Evolutionary conservation across 2,329 filamentous ascomycete genomes (phyloP), one percentile per base, ranked within the genome.

Genomic region (Arachnopeziza araneosa): DNA sequence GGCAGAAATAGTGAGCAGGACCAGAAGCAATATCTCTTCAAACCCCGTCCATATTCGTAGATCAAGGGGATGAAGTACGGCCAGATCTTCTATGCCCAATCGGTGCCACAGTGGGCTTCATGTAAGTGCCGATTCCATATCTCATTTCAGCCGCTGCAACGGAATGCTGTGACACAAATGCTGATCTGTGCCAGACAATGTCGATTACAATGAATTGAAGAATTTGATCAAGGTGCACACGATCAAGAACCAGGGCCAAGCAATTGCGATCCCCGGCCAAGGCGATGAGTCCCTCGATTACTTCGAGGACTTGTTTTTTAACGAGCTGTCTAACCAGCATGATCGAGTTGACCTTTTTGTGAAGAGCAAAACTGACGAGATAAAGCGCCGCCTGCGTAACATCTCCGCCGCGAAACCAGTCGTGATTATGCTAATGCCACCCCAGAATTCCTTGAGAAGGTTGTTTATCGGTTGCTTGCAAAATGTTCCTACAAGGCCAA

Each of bases 201-300:
- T 96, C 75, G 91, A 95, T 74, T 96, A 96, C 79, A 91, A 93
- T 73, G 89, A 89, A 54, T 82, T 96, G 64, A 96, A 96, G 75
- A 83, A 90, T 73, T 81, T 90, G 69, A 93, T 96, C 78, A 95
- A 93, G 74, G 83, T 83, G 62, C 84, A 91, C 71, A 96, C 91
- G 1, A 88, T 86, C 14, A 83, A 82, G 52, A 84, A 87, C 73
- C 84, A 89, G 68, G 87, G 86, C 54, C 80, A 79, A 66, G 87
- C 88, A 52, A 84, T 92, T 59, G 81, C 86, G 22, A 93, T 95
- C 58, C 90, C 90, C 1, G 89, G 89, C 19, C 84, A 88, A 58
- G 79, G 79, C 66, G 85, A 88, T 70, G 74, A 78, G 9, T 75
- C 79, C 1, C 78, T 88, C 24, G 74, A 76, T 66, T 82, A 79